Base-by-base conservation (phyloP, 2,329 filamentous ascomycete genomes). In the Fusarium hainanense region DNA sequence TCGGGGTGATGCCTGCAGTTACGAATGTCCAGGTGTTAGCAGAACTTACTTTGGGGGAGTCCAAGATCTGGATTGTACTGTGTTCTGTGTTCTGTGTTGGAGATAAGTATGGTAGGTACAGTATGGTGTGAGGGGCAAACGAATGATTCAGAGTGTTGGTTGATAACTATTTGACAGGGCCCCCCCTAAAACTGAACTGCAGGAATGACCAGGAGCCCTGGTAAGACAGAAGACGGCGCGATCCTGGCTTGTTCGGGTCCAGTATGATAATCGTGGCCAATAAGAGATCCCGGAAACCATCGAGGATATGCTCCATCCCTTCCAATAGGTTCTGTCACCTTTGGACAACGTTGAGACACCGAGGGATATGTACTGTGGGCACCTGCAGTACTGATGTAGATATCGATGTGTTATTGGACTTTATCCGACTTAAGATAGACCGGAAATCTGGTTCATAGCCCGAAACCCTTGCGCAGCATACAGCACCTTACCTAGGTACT, bases 201-300 rank as follows among this genome's bases (percentile, higher is more conserved):
- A 51, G 23, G 37, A 40, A 41, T 27, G 21, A 18, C 48, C 48
- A 51, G 37, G 25, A 40, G 32, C 12, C 27, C 16, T 12, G 16
- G 18, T 12, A 43, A 30, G 14, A 25, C 9, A 48, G 11, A 32
- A 25, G 12, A 28, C 46, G n/a, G 32, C 52, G 43, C 55, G 70
- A 74, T 74, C 56, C 68, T 73, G 65, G 68, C 62, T 51, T 57
- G 48, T 28, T 27, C 32, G 27, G 27, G 32, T 50, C 20, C 14
- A 21, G 47, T 40, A 58, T 48, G 27, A 25, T 42, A 21, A 67
- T 72, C 61, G 54, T 14, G 46, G 37, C 51, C 56, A 34, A 40
- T 30, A 34, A 46, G 32, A 48, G 27, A 46, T 20, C 27, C 23
- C 41, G 47, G 43, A 27, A n/a, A 4, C 5, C 11, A 20, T 20